Conservation (phyloP, 2,329 filamentous ascomycete genomes). For the Penicillium expansum region DNA sequence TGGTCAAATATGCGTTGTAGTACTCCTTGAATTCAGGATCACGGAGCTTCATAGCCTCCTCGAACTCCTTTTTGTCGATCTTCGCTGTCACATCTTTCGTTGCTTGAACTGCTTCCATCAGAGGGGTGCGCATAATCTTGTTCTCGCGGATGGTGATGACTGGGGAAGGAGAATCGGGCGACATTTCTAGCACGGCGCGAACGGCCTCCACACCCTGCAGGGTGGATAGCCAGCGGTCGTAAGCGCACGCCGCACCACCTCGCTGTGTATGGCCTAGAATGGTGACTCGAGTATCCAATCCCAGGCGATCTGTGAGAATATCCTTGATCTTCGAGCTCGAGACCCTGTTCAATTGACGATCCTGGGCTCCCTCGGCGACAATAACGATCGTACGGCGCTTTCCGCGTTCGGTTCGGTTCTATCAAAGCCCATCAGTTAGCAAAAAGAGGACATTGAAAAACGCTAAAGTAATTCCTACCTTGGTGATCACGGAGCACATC, state of each 20-base stretch:
- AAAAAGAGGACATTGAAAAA: constrained; percentile 23
- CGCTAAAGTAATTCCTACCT: constrained; percentile 45
- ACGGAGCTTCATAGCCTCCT: constrained; percentile 78
- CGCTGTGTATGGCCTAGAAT: constrained; percentile 97
- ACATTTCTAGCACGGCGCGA: constrained; percentile 84
- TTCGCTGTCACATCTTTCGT: constrained; percentile 81
- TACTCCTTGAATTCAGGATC: constrained; percentile 94
- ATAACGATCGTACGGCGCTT: constrained; percentile 99
- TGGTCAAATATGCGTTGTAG: constrained; percentile 85
- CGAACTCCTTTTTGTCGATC: constrained; percentile 82
- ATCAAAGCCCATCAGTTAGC: background rate
- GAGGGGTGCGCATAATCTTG: constrained; percentile 86
- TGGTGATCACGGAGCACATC: constrained; percentile 75
- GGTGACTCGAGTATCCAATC: constrained; percentile 88
- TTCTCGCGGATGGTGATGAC: constrained; percentile 98
- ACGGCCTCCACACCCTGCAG: constrained; percentile 93
- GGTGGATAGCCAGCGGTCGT: constrained; percentile 89
- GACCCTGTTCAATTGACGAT: constrained; percentile 80
- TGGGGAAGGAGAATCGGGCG: constrained; percentile 82
- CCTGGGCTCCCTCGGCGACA: constrained; percentile 90
- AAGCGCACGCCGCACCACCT: constrained; percentile 86
- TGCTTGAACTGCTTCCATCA: constrained; percentile 83
- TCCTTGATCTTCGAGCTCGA: constrained; percentile 77
- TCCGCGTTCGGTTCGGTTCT: constrained; percentile 76
- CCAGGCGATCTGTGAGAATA: constrained; percentile 76